These are phyloP conservation scores for Rhododendron ferrugineum DNA, from an alignment of 148 eudicot genomes.

Conservation along the genomic window DNA sequence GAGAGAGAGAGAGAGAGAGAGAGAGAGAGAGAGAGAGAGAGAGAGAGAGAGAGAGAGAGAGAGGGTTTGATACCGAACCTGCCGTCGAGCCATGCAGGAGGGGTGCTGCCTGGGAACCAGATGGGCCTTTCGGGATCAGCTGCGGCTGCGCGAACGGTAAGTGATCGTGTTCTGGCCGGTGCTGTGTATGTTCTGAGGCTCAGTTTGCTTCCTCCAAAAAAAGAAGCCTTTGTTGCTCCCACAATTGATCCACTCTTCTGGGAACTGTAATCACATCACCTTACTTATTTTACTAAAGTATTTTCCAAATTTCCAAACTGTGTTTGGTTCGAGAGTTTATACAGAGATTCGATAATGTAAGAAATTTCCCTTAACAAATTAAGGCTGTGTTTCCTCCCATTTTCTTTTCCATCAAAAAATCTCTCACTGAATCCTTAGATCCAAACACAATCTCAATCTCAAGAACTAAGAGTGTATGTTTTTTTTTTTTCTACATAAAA, in stretches of 20 bases:
- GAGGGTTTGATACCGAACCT: conserved; percentile 31
- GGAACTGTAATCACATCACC: conserved; percentile 38
- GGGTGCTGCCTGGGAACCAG: conserved; percentile 99
- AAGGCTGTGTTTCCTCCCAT: background rate
- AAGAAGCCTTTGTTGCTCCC: conserved; percentile 70
- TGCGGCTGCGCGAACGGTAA: conserved; percentile 40
- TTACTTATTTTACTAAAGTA: background rate
- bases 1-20: background rate
- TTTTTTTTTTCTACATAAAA: too few species aligned
- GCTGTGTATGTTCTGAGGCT: conserved; percentile 45
- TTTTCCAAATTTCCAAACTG: background rate
- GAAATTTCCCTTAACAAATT: background rate
- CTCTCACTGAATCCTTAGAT: background rate
- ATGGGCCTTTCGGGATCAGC: conserved; percentile 89
- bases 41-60: background rate
- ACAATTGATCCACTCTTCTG: conserved; percentile 59
- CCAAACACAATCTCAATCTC: background rate
- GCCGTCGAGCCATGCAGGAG: conserved; percentile 97
- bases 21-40: background rate
- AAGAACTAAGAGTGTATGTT: too few species aligned
- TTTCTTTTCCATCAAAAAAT: background rate
- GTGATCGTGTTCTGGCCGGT: conserved; percentile 28
- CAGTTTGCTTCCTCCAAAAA: conserved; percentile 65
- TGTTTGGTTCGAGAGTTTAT: background rate
- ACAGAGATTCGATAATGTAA: background rate